phyloP scores from a whole-genome alignment of 2,329 filamentous ascomycete species.

The Colletotrichum karsti region DNA sequence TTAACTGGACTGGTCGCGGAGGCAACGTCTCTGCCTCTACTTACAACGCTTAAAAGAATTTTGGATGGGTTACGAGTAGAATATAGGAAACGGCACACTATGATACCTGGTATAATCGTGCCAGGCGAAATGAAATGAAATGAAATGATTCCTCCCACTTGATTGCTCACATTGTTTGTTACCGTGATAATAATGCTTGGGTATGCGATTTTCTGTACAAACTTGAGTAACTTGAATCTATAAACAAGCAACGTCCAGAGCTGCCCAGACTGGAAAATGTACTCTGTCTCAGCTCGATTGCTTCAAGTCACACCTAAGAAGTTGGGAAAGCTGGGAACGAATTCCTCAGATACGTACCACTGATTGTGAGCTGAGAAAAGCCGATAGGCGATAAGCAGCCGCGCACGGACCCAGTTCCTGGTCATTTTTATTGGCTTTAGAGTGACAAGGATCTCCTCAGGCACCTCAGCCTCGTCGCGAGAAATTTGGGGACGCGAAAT shows the following conservation, averaged over 20 bases:
- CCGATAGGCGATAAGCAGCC: background rate
- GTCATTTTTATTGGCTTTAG: slow-evolving; percentile 2
- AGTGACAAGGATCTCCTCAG: slow-evolving; percentile 20
- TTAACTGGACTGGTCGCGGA: slow-evolving; percentile 99
- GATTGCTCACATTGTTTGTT: background rate
- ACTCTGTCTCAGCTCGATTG: too few relatives aligned
- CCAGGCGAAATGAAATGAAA: slow-evolving; percentile 25
- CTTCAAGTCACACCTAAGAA: too few relatives aligned
- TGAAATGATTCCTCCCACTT: slow-evolving; percentile 26
- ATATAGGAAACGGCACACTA: slow-evolving; percentile 24
- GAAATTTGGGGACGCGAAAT: slow-evolving; percentile 30
- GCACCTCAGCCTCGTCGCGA: slow-evolving; percentile 31
- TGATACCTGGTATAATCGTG: slow-evolving; percentile 28
- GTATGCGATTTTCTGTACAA: too few relatives aligned
- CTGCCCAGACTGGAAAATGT: too few relatives aligned
- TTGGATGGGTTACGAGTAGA: slow-evolving; percentile 23
- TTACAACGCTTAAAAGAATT: slow-evolving; percentile 83
- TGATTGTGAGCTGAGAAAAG: background rate
- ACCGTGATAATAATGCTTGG: fast-evolving
- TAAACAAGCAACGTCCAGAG: too few relatives aligned
- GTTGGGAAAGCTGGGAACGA: too few relatives aligned
- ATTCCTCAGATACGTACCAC: background rate
- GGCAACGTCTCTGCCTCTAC: slow-evolving; percentile 97
- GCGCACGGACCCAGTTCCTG: background rate
- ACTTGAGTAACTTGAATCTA: too few relatives aligned